phyloP scores from a whole-genome alignment of 2,329 filamentous ascomycete species.

The Aspergillus neotritici region DNA sequence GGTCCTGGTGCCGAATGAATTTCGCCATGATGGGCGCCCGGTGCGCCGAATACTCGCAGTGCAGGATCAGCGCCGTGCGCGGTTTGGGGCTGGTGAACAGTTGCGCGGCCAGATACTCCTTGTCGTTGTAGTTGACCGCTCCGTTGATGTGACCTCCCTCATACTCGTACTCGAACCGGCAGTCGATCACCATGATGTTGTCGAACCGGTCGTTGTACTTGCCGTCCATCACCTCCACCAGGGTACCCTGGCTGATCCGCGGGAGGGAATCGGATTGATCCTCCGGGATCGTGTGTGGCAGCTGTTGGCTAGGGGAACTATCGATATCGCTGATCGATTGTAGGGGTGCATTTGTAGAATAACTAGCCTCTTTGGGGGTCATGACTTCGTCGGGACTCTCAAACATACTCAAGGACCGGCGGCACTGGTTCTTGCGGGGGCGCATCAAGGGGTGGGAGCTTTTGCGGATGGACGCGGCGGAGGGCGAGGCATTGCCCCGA shows the following conservation, averaged over 20 bases:
- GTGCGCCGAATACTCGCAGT: slow-evolving; percentile 98
- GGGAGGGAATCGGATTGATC: slow-evolving; percentile 81
- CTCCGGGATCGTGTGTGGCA: slow-evolving; percentile 79
- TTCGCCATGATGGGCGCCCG: slow-evolving; percentile 95
- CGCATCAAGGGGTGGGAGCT: slow-evolving; percentile 65
- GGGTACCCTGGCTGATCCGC: slow-evolving; percentile 73
- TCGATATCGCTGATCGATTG: slow-evolving; percentile 80
- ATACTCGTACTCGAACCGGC: slow-evolving; percentile 98
- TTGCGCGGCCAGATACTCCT: slow-evolving; percentile 73
- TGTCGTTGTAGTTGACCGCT: slow-evolving; percentile 95
- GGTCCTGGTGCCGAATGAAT: slow-evolving; percentile 83
- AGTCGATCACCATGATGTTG: slow-evolving; percentile 84
- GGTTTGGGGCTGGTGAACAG: slow-evolving; percentile 68
- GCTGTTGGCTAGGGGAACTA: slow-evolving; percentile 63
- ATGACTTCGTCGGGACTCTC: slow-evolving; percentile 85
- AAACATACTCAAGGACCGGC: slow-evolving; percentile 96
- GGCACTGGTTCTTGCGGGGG: slow-evolving; percentile 73
- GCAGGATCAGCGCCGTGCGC: slow-evolving; percentile 79
- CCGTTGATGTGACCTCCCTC: slow-evolving; percentile 91
- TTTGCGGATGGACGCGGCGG: slow-evolving; percentile 65
- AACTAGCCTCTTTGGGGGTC: slow-evolving; percentile 64
- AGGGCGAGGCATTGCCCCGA: slow-evolving; percentile 68
- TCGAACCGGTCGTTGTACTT: slow-evolving; percentile 71
- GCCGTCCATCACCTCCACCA: slow-evolving; percentile 82
- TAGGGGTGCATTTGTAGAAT: slow-evolving; percentile 51